Evolutionary conservation across 495 filamentous ascomycete genomes (phyloP).

Genomic region (Usnea hakonensis): DNA sequence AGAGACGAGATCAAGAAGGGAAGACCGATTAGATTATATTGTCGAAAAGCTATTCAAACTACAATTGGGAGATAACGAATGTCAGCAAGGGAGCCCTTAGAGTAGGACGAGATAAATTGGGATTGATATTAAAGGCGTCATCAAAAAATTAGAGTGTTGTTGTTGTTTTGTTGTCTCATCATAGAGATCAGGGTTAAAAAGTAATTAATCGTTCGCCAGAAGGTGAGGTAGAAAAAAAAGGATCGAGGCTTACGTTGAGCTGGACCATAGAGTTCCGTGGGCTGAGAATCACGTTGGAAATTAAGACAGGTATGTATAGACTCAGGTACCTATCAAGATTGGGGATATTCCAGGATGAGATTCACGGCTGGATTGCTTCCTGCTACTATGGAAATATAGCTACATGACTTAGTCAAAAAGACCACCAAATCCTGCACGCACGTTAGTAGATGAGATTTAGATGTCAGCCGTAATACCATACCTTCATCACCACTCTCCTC

Average conservation of each 20-base stretch:
- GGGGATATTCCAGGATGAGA: neutral
- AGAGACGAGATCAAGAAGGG: neutral
- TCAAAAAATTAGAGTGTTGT: conserved; percentile 60
- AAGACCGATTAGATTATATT: neutral
- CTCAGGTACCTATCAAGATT: neutral
- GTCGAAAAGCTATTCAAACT: neutral
- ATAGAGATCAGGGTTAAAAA: conserved; percentile 53
- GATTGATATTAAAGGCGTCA: conserved; percentile 36
- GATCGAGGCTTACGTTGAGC: conserved; percentile 1
- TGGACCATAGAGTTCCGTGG: neutral
- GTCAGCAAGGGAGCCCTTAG: neutral
- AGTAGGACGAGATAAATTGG: neutral
- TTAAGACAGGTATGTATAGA: neutral
- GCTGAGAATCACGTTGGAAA: neutral
- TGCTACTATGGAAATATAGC: neutral
- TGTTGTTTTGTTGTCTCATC: conserved; percentile 49
- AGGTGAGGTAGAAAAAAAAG: conserved; percentile 7
- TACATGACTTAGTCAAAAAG: conserved; percentile 46
- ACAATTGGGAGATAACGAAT: neutral
- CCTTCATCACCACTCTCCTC: conserved; percentile 42
- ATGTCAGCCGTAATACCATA: neutral
- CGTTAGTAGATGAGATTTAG: conserved; percentile 16
- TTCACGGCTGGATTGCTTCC: neutral
- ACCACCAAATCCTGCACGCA: conserved; percentile 43
- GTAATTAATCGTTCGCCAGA: conserved; percentile 45